These are phyloP conservation scores for Exophiala phaeomuriformis DNA, from an alignment of 2,329 filamentous ascomycete genomes.

Conservation along the genomic window DNA sequence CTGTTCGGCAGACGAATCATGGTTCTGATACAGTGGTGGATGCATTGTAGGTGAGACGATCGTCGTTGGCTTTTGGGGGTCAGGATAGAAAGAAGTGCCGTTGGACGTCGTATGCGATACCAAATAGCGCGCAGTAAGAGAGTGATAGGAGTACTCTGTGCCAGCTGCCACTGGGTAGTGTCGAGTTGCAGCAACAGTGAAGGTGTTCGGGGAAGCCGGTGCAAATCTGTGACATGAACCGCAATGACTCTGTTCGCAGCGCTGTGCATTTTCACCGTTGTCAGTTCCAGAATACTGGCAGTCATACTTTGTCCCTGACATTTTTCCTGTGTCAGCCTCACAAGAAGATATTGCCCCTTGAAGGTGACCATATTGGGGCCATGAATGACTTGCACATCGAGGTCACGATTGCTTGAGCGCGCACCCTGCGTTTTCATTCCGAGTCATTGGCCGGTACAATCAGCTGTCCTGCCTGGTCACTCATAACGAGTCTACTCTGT, in stretches of 20 bases:
- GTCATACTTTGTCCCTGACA: conserved; percentile 6
- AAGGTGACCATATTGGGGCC: background rate
- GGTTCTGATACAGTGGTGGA: background rate
- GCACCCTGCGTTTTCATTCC: conserved; percentile 17
- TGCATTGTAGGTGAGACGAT: conserved; percentile 1
- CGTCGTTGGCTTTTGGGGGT: conserved; percentile 1
- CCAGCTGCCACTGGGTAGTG: conserved; percentile 10
- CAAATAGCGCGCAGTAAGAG: background rate
- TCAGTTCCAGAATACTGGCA: conserved; percentile 2
- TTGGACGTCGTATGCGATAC: background rate
- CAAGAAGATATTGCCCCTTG: background rate
- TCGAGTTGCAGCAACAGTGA: conserved; percentile 12
- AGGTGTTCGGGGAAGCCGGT: conserved; percentile 1
- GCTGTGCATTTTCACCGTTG: background rate
- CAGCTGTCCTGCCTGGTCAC: conserved; percentile 1
- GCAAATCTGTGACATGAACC: conserved; percentile 4
- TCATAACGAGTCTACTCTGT: conserved; percentile 5
- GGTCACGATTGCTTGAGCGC: conserved; percentile 8
- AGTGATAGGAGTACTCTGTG: conserved; percentile 14
- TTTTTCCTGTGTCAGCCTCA: conserved; percentile 2
- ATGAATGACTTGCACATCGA: conserved; percentile 7
- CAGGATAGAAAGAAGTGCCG: background rate
- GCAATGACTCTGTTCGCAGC: conserved; percentile 9
- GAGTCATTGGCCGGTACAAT: conserved; percentile 17
- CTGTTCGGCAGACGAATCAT: background rate